These are phyloP conservation scores for Aspergillus avenaceus DNA, from an alignment of 495 filamentous ascomycete species.

Conservation along the genomic window DNA sequence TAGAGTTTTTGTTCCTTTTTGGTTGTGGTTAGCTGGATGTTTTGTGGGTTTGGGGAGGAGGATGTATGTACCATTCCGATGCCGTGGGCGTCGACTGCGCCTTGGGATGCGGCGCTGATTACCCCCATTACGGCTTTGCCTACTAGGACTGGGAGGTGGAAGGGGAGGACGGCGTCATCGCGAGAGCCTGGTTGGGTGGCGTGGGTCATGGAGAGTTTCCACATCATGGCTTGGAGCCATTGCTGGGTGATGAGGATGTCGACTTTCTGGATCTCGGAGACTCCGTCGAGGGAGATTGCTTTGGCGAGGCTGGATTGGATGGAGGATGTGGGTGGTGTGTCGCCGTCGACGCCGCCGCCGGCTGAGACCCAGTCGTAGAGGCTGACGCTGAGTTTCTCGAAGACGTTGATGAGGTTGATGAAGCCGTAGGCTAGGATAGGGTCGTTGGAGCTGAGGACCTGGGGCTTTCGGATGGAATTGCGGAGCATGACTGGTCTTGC, in stretches of 20 bases:
- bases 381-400: constrained; percentile 41
- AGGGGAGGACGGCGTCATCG: constrained; percentile 47
- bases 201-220: constrained; percentile 56
- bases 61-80: constrained; percentile 53
- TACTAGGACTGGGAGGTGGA: constrained; percentile 55
- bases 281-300: constrained; percentile 36
- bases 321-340: constrained; percentile 32
- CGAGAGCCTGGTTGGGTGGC: constrained; percentile 42
- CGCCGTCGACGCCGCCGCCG: constrained; percentile 31
- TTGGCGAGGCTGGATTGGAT: constrained; percentile 39
- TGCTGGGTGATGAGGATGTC: constrained; percentile 60
- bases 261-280: constrained; percentile 55
- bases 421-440: constrained; percentile 47
- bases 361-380: constrained; percentile 42
- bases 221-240: constrained; percentile 59
- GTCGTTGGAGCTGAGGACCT: constrained; percentile 44
- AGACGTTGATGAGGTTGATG: constrained; percentile 51
- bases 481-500: constrained; percentile 51
- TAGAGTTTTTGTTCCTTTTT: constrained; percentile 40
- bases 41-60: constrained; percentile 5
- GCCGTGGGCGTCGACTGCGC: constrained; percentile 56
- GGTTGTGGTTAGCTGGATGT: neutral
- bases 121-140: constrained; percentile 51
- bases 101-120: constrained; percentile 47
- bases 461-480: constrained; percentile 45